Evolutionary conservation across 768 basidiomycete species (phyloP).

Genomic region (Phaffia tasmanica): DNA sequence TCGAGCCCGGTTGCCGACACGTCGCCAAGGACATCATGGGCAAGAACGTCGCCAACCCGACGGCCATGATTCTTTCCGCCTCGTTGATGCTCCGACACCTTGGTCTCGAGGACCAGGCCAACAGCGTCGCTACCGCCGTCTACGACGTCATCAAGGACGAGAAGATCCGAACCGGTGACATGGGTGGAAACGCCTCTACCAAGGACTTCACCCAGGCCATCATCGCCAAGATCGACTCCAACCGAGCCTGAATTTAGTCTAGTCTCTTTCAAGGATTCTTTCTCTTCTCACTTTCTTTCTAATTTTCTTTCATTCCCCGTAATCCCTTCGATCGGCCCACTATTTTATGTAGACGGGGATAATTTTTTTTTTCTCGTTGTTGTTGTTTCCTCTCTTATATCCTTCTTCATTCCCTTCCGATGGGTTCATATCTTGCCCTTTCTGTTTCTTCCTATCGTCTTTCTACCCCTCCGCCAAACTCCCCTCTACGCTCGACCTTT

Average conservation of each 20-base stretch:
- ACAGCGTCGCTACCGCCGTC: slow-evolving; percentile 80
- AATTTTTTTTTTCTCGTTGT: not conserved
- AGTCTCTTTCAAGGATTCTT: not conserved
- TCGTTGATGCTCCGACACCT: slow-evolving; percentile 41
- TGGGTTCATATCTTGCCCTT: too few species aligned
- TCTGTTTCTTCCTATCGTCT: not conserved
- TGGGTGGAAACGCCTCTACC: slow-evolving; percentile 69
- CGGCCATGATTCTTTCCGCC: slow-evolving; percentile 41
- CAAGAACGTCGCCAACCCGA: slow-evolving; percentile 43
- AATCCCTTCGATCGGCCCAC: too few species aligned
- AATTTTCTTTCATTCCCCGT: not conserved
- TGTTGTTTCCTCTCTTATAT: not conserved
- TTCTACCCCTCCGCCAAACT: not conserved
- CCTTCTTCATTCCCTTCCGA: not conserved
- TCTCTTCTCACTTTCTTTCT: slow-evolving; percentile 1
- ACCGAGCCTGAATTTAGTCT: not conserved
- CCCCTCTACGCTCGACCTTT: not conserved
- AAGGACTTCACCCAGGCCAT: slow-evolving; percentile 90
- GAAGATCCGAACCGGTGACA: slow-evolving; percentile 20
- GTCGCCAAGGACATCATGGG: slow-evolving; percentile 33
- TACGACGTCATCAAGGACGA: slow-evolving; percentile 70
- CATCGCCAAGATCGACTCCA: slow-evolving; percentile 58
- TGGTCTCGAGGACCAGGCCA: slow-evolving; percentile 75
- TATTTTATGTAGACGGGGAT: too few species aligned
- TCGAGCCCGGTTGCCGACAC: slow-evolving; percentile 90